Percentiles rank a stretch among this genome's conserved stretches.
Conservation (phyloP, 331 rosid genomes). For the Quercus lobata region DNA sequence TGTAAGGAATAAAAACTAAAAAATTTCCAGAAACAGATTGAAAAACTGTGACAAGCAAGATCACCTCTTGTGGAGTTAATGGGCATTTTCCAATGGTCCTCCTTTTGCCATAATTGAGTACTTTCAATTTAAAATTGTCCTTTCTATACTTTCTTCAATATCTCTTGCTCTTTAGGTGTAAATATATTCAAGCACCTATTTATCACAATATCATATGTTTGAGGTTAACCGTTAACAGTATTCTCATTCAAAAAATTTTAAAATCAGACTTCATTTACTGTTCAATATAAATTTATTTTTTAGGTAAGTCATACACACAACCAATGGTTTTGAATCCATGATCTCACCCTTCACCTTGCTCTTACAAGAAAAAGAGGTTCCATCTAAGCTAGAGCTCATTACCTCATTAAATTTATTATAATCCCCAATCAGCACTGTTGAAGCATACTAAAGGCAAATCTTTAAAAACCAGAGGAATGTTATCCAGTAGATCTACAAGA, state of each 20-base stretch:
- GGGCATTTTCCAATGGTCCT: conserved; percentile 99
- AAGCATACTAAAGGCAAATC: background rate
- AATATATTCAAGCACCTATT: conserved; percentile 87
- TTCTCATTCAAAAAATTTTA: background rate
- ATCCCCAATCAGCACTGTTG: background rate
- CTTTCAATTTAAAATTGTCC: conserved; percentile 81
- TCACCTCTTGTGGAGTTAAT: conserved; percentile 97
- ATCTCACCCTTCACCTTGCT: too few relatives aligned
- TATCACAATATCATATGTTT: conserved; percentile 16
- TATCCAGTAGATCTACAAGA: background rate
- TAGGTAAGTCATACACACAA: too few relatives aligned
- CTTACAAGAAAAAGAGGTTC: too few relatives aligned
- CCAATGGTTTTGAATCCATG: too few relatives aligned
- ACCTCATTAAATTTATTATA: background rate
- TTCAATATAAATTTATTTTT: background rate
- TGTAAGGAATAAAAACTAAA: background rate
- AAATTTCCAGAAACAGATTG: background rate
- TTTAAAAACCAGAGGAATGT: background rate
- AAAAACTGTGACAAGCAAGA: conserved; percentile 2
- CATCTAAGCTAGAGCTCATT: too few relatives aligned
- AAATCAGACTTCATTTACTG: background rate
- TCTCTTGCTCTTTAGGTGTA: conserved; percentile 59
- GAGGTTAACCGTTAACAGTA: background rate
- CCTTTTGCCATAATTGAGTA: conserved; percentile 71
- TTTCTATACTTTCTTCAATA: conserved; percentile 71